Percentiles rank a stretch among this genome's conserved stretches.
Evolutionary conservation across 2,329 filamentous ascomycete species (phyloP).

Genomic region (Macrophomina pseudophaseolina): DNA sequence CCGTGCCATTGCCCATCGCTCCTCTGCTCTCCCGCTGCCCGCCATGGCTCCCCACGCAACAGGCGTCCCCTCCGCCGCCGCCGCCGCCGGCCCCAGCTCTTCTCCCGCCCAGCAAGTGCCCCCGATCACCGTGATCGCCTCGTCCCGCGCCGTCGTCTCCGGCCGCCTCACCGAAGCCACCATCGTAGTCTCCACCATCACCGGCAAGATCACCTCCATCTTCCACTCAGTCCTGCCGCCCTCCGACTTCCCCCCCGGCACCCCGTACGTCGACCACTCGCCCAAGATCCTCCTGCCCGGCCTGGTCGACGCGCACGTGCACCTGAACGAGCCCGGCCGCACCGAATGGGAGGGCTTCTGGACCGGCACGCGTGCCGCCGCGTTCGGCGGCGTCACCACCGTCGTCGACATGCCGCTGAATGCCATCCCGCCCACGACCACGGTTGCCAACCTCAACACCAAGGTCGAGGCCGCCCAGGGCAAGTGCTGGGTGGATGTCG

Average conservation of each 20-base stretch:
- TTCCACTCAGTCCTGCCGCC: slow-evolving; percentile 74
- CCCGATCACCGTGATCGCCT: slow-evolving; percentile 77
- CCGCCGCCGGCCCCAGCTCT: slow-evolving; percentile 30
- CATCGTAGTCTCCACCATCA: slow-evolving; percentile 74
- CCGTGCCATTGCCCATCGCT: not conserved
- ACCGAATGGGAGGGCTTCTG: slow-evolving; percentile 99
- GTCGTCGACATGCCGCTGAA: slow-evolving; percentile 98
- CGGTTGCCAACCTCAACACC: slow-evolving; percentile 77
- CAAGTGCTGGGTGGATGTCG: slow-evolving; percentile 98
- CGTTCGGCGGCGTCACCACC: slow-evolving; percentile 94
- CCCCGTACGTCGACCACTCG: slow-evolving; percentile 81
- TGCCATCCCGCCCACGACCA: slow-evolving; percentile 94
- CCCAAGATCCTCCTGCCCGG: slow-evolving; percentile 86
- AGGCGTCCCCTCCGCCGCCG: slow-evolving; percentile 8
- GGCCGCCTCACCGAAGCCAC: slow-evolving; percentile 81
- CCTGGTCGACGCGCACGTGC: slow-evolving; percentile 94
- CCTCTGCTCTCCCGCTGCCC: not conserved
- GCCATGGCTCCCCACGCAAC: slow-evolving; percentile 47
- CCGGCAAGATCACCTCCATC: slow-evolving; percentile 84
- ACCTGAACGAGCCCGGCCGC: slow-evolving; percentile 94
- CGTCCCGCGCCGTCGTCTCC: slow-evolving; percentile 80
- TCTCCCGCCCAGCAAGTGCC: slow-evolving; percentile 33
- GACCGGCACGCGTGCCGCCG: slow-evolving; percentile 90
- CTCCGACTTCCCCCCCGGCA: slow-evolving; percentile 73
- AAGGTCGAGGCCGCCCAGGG: slow-evolving; percentile 84